These are phyloP conservation scores for Leccinum subrobustum DNA, from an alignment of 1,284 basidiomycete genomes.

Conservation along the genomic window DNA sequence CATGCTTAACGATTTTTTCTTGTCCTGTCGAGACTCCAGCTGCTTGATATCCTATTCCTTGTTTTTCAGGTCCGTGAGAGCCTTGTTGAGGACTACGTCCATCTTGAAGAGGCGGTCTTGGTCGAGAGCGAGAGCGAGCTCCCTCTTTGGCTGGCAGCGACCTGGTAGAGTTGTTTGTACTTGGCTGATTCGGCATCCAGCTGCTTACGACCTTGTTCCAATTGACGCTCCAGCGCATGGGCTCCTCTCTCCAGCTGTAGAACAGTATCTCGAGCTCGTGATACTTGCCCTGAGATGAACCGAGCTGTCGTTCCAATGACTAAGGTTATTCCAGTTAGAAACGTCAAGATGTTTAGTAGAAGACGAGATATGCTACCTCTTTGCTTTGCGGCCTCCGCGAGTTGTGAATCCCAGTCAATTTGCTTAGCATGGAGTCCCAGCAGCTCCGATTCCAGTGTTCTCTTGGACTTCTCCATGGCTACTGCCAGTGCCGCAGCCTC, in stretches of 20 bases:
- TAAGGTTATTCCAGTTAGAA: constrained; percentile 3
- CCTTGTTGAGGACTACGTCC: constrained; percentile 80
- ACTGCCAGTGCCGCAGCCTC: constrained; percentile 53
- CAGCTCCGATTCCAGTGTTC: constrained; percentile 74
- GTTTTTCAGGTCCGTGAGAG: constrained; percentile 75
- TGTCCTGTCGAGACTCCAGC: constrained; percentile 87
- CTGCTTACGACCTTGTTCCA: constrained; percentile 67
- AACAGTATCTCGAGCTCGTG: constrained; percentile 87
- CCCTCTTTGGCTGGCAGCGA: constrained; percentile 64
- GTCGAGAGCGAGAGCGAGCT: constrained; percentile 59
- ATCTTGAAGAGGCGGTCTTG: constrained; percentile 73
- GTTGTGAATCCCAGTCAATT: constrained; percentile 65
- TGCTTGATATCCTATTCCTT: constrained; percentile 87
- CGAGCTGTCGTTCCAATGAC: constrained; percentile 72
- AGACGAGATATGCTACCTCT: constrained; percentile 53
- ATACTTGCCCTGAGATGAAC: constrained; percentile 71
- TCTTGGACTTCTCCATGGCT: constrained; percentile 71
- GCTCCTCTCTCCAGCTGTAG: constrained; percentile 84
- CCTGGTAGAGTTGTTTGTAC: constrained; percentile 72
- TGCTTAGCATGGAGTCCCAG: constrained; percentile 71
- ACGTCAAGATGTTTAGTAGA: not conserved
- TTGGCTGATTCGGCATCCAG: constrained; percentile 69
- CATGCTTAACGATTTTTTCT: constrained; percentile 98
- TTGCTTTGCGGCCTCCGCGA: constrained; percentile 64
- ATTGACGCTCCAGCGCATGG: constrained; percentile 68